phyloP scores from a whole-genome alignment of 129 eudicot genomes.

The Ambrosia artemisiifolia region DNA sequence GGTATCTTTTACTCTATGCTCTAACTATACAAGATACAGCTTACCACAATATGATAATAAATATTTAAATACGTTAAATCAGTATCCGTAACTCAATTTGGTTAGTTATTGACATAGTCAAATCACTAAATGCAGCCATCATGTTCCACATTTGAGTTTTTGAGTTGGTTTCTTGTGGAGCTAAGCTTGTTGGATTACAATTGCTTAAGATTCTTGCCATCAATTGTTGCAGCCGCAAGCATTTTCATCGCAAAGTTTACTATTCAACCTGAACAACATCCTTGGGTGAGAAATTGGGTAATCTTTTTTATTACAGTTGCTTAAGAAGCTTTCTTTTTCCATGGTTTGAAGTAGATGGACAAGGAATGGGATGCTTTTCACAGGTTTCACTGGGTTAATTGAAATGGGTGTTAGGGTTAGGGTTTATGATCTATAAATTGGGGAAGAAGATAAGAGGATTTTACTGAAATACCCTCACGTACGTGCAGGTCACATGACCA shows the following conservation, averaged over 20 bases:
- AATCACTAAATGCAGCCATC: constrained; percentile 33
- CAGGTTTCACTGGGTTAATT: too few relatives aligned
- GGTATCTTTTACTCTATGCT: constrained; percentile 32
- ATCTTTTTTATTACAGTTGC: too few relatives aligned
- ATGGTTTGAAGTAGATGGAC: too few relatives aligned
- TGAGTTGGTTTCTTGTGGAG: constrained; percentile 70
- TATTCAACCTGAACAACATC: constrained; percentile 53
- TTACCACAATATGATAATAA: background rate
- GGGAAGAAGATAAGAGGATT: too few relatives aligned
- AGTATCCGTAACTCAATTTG: background rate
- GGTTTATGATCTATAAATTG: too few relatives aligned
- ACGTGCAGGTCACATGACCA: too few relatives aligned
- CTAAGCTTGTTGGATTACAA: constrained; percentile 65
- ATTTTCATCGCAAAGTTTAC: constrained; percentile 62
- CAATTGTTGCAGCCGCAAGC: constrained; percentile 72
- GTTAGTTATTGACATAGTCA: constrained; percentile 15
- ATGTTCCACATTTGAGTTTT: constrained; percentile 46
- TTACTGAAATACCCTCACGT: too few relatives aligned
- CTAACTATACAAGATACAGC: too few relatives aligned
- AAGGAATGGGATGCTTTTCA: too few relatives aligned
- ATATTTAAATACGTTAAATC: background rate
- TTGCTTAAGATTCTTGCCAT: constrained; percentile 67
- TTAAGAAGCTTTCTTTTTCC: too few relatives aligned
- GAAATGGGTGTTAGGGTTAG: too few relatives aligned
- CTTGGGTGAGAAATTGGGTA: constrained; percentile 59